Conservation (phyloP, 257 asterid genomes). For the Plectranthus barbatus region DNA sequence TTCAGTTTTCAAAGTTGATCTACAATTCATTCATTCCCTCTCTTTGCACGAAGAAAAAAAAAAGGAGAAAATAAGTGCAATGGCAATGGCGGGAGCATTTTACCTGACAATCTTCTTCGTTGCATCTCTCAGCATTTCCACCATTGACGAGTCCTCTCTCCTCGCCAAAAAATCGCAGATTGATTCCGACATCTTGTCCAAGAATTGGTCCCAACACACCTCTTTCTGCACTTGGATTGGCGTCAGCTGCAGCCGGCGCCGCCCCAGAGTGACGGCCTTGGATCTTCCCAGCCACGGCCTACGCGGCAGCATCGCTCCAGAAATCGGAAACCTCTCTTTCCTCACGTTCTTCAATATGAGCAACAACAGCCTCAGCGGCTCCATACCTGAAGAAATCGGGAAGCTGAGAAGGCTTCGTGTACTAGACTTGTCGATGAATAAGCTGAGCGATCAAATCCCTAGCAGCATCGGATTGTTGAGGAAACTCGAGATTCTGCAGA, state of each 20-base stretch:
- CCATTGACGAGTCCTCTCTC: background rate
- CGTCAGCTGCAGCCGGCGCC: background rate
- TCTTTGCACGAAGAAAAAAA: too few relatives aligned
- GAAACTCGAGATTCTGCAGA: background rate
- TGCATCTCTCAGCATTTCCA: background rate
- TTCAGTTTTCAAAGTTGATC: too few relatives aligned
- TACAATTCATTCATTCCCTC: too few relatives aligned
- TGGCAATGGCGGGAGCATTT: background rate
- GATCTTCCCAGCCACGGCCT: background rate
- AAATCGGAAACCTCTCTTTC: background rate
- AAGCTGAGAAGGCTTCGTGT: background rate
- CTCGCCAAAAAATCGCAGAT: background rate
- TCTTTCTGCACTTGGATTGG: constrained; percentile 9
- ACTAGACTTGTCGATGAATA: background rate
- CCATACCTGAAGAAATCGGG: background rate
- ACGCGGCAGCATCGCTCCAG: background rate
- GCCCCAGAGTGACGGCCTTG: background rate
- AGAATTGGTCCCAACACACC: constrained; percentile 5
- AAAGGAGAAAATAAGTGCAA: background rate
- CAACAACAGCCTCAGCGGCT: background rate
- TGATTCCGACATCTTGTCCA: background rate
- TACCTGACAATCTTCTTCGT: background rate
- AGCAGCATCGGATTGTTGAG: background rate
- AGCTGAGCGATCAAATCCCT: background rate
- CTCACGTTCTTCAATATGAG: background rate